Conservation (phyloP, 495 filamentous ascomycete species). For the Hamigera avellanea region DNA sequence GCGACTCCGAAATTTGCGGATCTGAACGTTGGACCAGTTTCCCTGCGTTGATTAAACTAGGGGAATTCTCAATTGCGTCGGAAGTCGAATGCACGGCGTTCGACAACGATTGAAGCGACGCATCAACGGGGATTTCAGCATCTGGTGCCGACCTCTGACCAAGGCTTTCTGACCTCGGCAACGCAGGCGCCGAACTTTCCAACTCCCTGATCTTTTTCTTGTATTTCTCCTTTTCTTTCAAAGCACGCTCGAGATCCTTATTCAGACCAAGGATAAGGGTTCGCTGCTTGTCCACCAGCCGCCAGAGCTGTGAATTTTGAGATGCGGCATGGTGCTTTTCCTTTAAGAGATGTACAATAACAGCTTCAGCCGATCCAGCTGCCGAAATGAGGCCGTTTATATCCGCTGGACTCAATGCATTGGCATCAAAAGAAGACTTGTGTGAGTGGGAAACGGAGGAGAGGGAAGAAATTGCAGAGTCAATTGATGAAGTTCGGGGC, state of each 20-base stretch:
- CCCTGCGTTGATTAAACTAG: too few species aligned
- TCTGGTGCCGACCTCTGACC: background rate
- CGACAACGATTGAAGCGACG: background rate
- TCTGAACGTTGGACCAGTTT: too few species aligned
- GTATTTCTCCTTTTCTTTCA: constrained; percentile 94
- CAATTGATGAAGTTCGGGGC: constrained; percentile 84
- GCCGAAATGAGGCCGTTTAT: constrained; percentile 64
- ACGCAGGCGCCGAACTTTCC: constrained; percentile 35
- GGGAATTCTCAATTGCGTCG: too few species aligned
- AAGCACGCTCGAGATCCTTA: constrained; percentile 80
- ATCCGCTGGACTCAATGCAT: constrained; percentile 40
- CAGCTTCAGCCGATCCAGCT: constrained; percentile 81
- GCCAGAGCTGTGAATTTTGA: constrained; percentile 90
- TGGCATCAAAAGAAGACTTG: constrained; percentile 51
- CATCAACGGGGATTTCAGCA: background rate
- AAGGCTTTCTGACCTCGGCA: constrained; percentile 22
- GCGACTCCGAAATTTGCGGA: too few species aligned
- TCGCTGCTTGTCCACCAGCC: constrained; percentile 89
- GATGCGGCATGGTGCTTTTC: constrained; percentile 81
- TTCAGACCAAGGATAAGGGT: constrained; percentile 89
- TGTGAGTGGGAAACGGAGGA: constrained; percentile 58
- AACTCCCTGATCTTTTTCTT: constrained; percentile 79
- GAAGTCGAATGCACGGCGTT: background rate
- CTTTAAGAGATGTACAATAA: constrained; percentile 77
- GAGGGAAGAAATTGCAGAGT: constrained; percentile 81